Evolutionary conservation across 306 rosid genomes (phyloP).

Genomic region (Quercus rubra): DNA sequence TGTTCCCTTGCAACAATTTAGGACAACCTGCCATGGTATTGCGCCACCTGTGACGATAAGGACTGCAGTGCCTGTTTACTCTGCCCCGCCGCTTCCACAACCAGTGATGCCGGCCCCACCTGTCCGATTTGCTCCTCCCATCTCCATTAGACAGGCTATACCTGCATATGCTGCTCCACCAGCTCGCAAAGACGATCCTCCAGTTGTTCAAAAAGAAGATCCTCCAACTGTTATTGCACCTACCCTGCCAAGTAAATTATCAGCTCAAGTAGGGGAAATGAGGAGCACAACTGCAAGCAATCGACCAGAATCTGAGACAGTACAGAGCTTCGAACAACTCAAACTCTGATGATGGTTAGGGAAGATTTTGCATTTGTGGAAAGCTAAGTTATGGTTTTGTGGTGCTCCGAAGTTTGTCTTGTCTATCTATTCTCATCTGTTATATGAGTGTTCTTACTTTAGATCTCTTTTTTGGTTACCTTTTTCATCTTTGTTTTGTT

Average conservation of each 20-base stretch:
- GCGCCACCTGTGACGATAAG: slow-evolving; percentile 93
- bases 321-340: slow-evolving; percentile 59
- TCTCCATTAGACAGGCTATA: slow-evolving; percentile 71
- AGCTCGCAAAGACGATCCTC: slow-evolving; percentile 45
- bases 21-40: slow-evolving; percentile 74
- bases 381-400: slow-evolving; percentile 51
- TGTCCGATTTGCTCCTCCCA: slow-evolving; percentile 64
- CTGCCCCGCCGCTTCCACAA: slow-evolving; percentile 81
- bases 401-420: slow-evolving; percentile 42
- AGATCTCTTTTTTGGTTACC: slow-evolving; percentile 21
- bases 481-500: slow-evolving; percentile 48
- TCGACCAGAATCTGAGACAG: slow-evolving; percentile 38
- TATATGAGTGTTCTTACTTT: slow-evolving; percentile 46
- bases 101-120: slow-evolving; percentile 52
- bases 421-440: slow-evolving; percentile 37
- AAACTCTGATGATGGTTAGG: slow-evolving; percentile 53
- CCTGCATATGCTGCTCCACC: slow-evolving; percentile 82
- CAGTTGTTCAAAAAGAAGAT: slow-evolving; percentile 32
- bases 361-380: slow-evolving; percentile 32
- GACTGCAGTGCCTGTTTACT: slow-evolving; percentile 77
- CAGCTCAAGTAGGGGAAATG: slow-evolving; percentile 38
- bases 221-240: slow-evolving; percentile 19
- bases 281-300: slow-evolving; percentile 28
- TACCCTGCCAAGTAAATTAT: slow-evolving; percentile 22
- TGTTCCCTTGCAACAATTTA: slow-evolving; percentile 77